Evolutionary conservation across 2,329 filamentous ascomycete genomes (phyloP).

Genomic region (Ambrosiella beaveri): DNA sequence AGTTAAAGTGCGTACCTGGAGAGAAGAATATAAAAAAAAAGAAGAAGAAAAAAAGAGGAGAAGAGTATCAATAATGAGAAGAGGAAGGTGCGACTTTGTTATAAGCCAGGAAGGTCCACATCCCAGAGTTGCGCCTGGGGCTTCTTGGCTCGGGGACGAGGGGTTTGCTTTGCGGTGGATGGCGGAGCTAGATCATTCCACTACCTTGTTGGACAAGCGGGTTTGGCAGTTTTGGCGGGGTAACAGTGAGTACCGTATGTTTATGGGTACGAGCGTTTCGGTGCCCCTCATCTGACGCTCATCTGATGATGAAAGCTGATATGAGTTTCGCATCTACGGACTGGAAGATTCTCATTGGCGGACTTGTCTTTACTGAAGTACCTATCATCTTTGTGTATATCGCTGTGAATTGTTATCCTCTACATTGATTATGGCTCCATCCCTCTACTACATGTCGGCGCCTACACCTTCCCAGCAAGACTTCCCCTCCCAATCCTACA

Average conservation of each 20-base stretch:
- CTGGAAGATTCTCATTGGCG: too few species aligned
- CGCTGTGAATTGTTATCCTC: too few species aligned
- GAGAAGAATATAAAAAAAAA: background rate
- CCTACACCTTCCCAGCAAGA: background rate
- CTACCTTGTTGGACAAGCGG: background rate
- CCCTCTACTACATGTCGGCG: background rate
- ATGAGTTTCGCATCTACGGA: too few species aligned
- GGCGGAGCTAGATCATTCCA: slow-evolving; percentile 1
- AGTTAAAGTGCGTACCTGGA: background rate
- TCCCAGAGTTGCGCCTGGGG: too few species aligned
- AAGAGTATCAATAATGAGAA: background rate
- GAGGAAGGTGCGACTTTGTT: background rate
- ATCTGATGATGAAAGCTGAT: background rate
- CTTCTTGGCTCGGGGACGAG: background rate
- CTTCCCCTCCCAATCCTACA: too few species aligned
- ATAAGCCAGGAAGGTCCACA: background rate
- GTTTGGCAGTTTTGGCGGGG: background rate
- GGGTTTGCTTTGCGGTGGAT: background rate
- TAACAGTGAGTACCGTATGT: background rate
- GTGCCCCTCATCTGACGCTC: background rate
- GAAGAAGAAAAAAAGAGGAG: slow-evolving; percentile 2
- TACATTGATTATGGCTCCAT: background rate
- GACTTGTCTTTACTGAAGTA: too few species aligned
- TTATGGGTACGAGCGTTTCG: background rate
- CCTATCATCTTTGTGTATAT: too few species aligned